Evolutionary conservation across 2,329 filamentous ascomycete genomes (phyloP).

Genomic region (Pyrenochaeta sp.): DNA sequence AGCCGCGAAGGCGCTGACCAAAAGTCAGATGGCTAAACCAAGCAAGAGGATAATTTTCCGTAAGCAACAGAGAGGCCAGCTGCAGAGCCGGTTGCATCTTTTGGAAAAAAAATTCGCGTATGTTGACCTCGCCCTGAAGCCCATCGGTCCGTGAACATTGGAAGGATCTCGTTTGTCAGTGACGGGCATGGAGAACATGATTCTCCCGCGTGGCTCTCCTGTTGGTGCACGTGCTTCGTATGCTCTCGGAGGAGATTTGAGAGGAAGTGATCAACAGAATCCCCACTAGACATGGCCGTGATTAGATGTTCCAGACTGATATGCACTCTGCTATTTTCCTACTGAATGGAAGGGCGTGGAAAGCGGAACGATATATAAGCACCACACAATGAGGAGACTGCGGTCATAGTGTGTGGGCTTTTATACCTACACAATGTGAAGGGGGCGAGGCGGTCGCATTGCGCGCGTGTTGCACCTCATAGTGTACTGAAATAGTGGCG

Average conservation of each 20-base stretch:
- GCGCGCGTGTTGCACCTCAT: too few relatives aligned
- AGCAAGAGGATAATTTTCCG: constrained; percentile 20
- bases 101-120: constrained; percentile 1
- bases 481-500: neutral
- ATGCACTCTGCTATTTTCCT: neutral
- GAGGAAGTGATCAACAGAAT: neutral
- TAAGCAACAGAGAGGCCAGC: constrained; percentile 23
- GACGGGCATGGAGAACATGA: neutral
- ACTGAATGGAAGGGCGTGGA: neutral
- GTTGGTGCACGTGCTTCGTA: neutral
- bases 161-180: constrained; percentile 22
- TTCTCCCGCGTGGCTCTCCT: neutral
- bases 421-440: too few relatives aligned
- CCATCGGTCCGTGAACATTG: constrained; percentile 31
- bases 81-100: constrained; percentile 17
- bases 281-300: neutral
- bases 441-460: too few relatives aligned
- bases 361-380: too few relatives aligned
- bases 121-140: constrained; percentile 20
- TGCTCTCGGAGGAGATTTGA: neutral
- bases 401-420: too few relatives aligned
- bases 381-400: too few relatives aligned
- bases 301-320: too few relatives aligned
- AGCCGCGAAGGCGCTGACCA: constrained; percentile 9
- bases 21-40: constrained; percentile 30